Base-by-base conservation (phyloP, 179 eudicot species). In the Heliamphora pulchella region DNA sequence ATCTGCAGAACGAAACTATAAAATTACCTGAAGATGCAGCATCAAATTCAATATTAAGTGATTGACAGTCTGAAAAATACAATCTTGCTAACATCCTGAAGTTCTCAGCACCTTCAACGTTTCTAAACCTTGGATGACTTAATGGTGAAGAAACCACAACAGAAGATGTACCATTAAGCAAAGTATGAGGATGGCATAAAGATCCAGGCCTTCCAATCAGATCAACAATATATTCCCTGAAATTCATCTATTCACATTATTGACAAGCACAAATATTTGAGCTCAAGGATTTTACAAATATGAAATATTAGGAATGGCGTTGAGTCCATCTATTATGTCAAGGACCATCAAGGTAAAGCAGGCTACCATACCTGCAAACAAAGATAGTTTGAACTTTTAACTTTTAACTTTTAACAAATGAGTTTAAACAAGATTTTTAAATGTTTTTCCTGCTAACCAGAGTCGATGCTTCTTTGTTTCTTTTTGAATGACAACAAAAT, bases 171-270 rank as follows among this genome's bases (percentile, higher is more conserved):
- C 93, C 91, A 77, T 91, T 91, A 61, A 85, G 78, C 84, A 84
- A 71, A 53, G 95, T 89, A 81, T 89, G 89, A 78, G 93, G 95
- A 67, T 85, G 89, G 75, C 82, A 80, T 77, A 91, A 87, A 84
- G 84, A 86, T 75, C 95, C 95, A 18, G 91, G 93, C 80, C 79
- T 85, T 78, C 87, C 91, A 81, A 91, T 74, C 75, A 90, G 75
- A 85, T 90, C 95, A 87, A 91, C 90, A 71, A 90, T 66, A 86
- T 85, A 89, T 80, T 91, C 95, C 85, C 95, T 91, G 90, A 69
- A 87, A 83, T 31, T 10, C 57, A 62, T 53, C n/a, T 0, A n/a
- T 53, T 48, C 71, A 61, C 17, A 39, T 50, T 48, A 63, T 48
- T 64, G 41, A 10, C 54, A 41, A 72, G 78, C 39, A 59, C 15